Evolutionary conservation across 2,329 filamentous ascomycete species (phyloP).

Genomic region (Trichothecium roseum): DNA sequence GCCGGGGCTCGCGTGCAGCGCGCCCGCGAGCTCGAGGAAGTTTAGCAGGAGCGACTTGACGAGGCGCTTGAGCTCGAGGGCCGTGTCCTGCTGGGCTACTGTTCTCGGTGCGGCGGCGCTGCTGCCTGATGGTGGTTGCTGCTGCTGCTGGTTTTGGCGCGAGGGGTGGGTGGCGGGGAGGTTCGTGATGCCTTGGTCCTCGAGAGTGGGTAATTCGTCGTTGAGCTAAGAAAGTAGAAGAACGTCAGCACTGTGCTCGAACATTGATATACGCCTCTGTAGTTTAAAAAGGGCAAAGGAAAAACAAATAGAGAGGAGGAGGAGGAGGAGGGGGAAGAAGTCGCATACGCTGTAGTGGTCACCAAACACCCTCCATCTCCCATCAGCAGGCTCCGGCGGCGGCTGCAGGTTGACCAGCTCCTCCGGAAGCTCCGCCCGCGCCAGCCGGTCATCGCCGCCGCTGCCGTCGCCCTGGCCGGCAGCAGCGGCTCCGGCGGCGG

Average conservation of each 20-base stretch:
- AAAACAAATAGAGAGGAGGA: too few relatives aligned
- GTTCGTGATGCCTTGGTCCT: conserved; percentile 60
- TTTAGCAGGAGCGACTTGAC: conserved; percentile 80
- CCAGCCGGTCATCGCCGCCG: conserved; percentile 14
- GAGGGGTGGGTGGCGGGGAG: conserved; percentile 43
- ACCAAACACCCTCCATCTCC: conserved; percentile 68
- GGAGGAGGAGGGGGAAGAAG: neutral
- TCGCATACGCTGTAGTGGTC: conserved; percentile 50
- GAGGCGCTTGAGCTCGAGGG: conserved; percentile 62
- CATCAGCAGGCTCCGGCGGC: conserved; percentile 60
- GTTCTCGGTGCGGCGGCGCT: conserved; percentile 27
- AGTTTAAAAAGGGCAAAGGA: too few relatives aligned
- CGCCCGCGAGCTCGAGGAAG: conserved; percentile 73
- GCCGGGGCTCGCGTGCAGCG: conserved; percentile 15
- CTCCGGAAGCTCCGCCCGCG: conserved; percentile 47
- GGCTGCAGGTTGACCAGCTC: conserved; percentile 74
- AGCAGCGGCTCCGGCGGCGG: conserved; percentile 21
- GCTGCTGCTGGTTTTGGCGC: conserved; percentile 49
- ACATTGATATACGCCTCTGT: too few relatives aligned
- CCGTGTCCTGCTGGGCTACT: conserved; percentile 51
- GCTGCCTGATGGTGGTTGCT: conserved; percentile 44
- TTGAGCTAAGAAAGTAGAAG: conserved; percentile 31
- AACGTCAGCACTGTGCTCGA: too few relatives aligned
- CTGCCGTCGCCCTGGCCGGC: conserved; percentile 8
- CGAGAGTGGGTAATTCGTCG: conserved; percentile 55